Percentiles rank a stretch among this genome's conserved stretches.
Conservation (phyloP, 2,329 filamentous ascomycete species). For the Fusarium paranaense region DNA sequence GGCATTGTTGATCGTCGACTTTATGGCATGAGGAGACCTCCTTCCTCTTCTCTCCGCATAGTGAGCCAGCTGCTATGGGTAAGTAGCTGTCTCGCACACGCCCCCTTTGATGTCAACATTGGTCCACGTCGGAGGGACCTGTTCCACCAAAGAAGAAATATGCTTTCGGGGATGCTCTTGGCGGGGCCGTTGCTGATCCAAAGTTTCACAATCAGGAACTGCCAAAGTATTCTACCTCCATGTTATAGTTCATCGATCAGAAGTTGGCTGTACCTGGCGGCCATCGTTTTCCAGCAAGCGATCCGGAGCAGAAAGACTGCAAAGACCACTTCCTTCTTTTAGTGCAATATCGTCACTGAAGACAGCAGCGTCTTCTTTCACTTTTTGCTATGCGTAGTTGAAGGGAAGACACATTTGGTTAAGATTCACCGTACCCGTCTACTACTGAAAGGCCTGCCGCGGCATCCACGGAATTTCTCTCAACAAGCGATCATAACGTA, state of each 20-base stretch:
- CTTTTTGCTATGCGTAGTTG: background rate
- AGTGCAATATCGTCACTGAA: background rate
- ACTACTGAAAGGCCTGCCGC: background rate
- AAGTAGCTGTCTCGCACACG: background rate
- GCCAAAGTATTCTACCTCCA: background rate
- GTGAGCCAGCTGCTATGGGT: background rate
- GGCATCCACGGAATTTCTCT: background rate
- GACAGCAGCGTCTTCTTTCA: accelerated
- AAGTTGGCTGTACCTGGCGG: no score
- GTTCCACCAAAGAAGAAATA: background rate
- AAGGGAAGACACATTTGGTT: no score
- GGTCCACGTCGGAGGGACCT: background rate
- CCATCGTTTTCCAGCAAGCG: background rate
- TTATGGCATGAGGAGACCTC: background rate
- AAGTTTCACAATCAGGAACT: background rate
- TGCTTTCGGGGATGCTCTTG: background rate
- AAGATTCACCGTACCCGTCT: background rate
- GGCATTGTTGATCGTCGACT: background rate
- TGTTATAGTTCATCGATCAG: background rate
- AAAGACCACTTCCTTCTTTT: background rate
- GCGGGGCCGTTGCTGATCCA: background rate
- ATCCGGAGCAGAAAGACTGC: background rate
- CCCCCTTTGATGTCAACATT: background rate
- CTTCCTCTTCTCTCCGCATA: background rate
- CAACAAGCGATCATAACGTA: background rate